A percentile compares a stretch with the other conserved stretches of the same genome.
Conservation (phyloP, 2,329 filamentous ascomycete genomes). For the Emericellopsis cladophorae region DNA sequence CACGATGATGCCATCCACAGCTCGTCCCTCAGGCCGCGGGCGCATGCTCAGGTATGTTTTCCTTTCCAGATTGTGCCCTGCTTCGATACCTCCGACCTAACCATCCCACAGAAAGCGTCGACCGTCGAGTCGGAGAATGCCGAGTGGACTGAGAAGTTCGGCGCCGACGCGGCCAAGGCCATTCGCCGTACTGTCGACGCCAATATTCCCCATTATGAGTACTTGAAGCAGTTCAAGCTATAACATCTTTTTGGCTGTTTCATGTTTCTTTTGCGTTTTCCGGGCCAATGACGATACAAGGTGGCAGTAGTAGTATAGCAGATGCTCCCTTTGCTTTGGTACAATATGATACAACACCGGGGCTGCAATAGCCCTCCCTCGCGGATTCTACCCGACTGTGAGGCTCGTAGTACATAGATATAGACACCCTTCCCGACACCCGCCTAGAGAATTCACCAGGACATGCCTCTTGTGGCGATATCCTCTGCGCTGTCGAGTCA, state of each 20-base stretch:
- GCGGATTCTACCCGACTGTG: not conserved
- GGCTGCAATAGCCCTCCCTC: not conserved
- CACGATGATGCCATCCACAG: conserved; percentile 90
- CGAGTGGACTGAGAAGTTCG: conserved; percentile 66
- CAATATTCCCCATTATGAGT: conserved; percentile 66
- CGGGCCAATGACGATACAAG: not conserved
- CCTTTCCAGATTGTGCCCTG: not conserved
- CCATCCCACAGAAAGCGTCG: conserved; percentile 38
- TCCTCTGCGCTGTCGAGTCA: too few species aligned
- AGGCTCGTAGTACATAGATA: not conserved
- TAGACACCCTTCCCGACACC: too few species aligned
- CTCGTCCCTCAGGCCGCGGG: conserved; percentile 58
- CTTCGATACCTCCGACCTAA: conserved; percentile 2
- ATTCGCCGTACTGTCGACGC: conserved; percentile 61
- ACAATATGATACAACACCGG: conserved; percentile 14
- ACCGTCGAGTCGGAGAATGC: conserved; percentile 53
- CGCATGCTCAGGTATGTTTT: conserved; percentile 40
- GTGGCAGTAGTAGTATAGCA: too few species aligned
- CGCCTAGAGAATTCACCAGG: too few species aligned
- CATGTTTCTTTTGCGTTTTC: not conserved
- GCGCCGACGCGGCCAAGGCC: conserved; percentile 54
- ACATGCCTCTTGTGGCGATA: too few species aligned
- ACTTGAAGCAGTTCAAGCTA: conserved; percentile 66
- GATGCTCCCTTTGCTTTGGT: conserved; percentile 6
- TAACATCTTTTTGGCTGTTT: conserved; percentile 28